Evolutionary conservation across 331 rosid species (phyloP).

Genomic region (Rhamnella rubrinervis): DNA sequence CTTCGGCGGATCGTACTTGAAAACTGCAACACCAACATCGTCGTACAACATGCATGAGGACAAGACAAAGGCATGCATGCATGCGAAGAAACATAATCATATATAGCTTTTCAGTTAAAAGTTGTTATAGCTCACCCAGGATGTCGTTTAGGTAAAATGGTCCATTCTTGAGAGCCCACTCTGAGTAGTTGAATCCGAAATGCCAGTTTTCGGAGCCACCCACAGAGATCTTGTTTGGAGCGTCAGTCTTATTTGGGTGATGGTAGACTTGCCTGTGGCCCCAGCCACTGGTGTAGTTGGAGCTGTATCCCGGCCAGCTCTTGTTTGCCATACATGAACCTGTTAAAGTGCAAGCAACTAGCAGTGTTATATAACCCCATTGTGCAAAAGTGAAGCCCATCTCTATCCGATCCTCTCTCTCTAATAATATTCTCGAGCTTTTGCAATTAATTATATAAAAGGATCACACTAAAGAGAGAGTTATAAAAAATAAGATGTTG

Average conservation of each 20-base stretch:
- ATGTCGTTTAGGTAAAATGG: conserved; percentile 59
- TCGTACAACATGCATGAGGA: too few relatives aligned
- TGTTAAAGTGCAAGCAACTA: neutral
- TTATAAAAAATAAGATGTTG: conserved; percentile 6
- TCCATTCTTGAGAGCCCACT: conserved; percentile 48
- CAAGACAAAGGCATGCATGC: too few relatives aligned
- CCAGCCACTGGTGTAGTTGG: conserved; percentile 36
- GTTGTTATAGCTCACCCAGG: conserved; percentile 36
- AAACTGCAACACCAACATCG: conserved; percentile 33
- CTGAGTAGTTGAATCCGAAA: conserved; percentile 46
- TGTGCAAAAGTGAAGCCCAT: conserved; percentile 7
- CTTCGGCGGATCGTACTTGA: conserved; percentile 68
- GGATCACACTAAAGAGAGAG: neutral
- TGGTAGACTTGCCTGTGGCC: conserved; percentile 21
- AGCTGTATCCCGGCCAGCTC: conserved; percentile 30
- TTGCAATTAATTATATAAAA: too few relatives aligned
- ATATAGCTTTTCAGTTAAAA: neutral
- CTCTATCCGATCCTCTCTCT: too few relatives aligned
- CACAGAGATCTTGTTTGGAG: conserved; percentile 37
- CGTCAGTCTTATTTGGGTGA: conserved; percentile 20
- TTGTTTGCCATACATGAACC: conserved; percentile 37
- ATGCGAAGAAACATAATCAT: too few relatives aligned
- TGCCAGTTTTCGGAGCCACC: conserved; percentile 63
- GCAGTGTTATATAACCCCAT: neutral
- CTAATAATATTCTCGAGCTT: too few relatives aligned